phyloP scores from a whole-genome alignment of 2,329 filamentous ascomycete genomes.

The Calonectria hawksworthii region DNA sequence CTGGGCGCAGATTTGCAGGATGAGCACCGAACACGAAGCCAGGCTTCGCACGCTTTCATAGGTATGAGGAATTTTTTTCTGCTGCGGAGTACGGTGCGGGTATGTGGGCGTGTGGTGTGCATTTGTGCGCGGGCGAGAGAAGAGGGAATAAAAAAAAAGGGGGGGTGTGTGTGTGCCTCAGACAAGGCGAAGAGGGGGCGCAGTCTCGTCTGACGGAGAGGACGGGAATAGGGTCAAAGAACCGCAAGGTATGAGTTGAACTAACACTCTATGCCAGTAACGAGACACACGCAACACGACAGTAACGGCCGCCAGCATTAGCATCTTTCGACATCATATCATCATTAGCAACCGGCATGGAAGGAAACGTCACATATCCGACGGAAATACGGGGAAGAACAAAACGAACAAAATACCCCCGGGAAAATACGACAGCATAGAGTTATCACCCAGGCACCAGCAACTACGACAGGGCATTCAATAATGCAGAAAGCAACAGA shows the following conservation, averaged over 20 bases:
- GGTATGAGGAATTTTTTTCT: constrained; percentile 20
- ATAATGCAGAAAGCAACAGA: background rate
- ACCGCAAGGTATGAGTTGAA: background rate
- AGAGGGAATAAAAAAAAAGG: constrained; percentile 12
- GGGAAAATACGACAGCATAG: constrained; percentile 26
- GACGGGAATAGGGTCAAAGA: background rate
- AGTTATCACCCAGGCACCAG: background rate
- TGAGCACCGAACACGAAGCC: constrained; percentile 57
- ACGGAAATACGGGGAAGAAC: constrained; percentile 21
- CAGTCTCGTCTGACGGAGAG: background rate
- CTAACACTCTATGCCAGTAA: background rate
- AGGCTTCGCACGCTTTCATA: constrained; percentile 51
- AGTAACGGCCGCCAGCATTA: background rate
- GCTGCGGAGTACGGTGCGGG: background rate
- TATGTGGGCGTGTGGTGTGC: background rate
- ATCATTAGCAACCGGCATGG: constrained; percentile 1
- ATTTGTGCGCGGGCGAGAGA: constrained; percentile 3
- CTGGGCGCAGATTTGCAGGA: constrained; percentile 67
- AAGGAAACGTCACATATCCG: constrained; percentile 19
- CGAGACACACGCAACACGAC: background rate
- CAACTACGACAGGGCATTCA: background rate
- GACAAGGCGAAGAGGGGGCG: constrained; percentile 6
- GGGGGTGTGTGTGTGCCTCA: background rate
- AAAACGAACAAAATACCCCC: constrained; percentile 20
- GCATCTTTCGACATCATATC: constrained; percentile 4